A percentile compares a stretch with the other conserved stretches of the same genome.
Evolutionary conservation across 345 rosid species (phyloP).

Genomic region (Eucalyptus lansdowneana): DNA sequence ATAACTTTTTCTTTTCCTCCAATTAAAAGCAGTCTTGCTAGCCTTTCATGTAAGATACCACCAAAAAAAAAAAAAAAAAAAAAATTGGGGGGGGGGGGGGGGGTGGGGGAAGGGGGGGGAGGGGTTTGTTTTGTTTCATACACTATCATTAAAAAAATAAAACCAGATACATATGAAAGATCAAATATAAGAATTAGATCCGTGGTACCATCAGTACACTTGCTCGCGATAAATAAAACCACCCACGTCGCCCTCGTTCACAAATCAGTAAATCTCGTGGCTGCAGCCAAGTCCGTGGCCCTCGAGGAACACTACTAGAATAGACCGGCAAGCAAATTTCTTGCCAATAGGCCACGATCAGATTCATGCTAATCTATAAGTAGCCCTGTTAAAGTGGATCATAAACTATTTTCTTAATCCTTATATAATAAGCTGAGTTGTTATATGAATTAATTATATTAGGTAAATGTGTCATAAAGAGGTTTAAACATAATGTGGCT

Average conservation of each 20-base stretch:
- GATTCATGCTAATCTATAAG: background rate
- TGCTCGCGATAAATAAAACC: background rate
- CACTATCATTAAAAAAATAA: too few species aligned
- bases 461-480: background rate
- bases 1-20: background rate
- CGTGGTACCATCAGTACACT: background rate
- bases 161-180: background rate
- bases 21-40: background rate
- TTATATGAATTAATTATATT: too few species aligned
- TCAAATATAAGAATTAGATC: background rate
- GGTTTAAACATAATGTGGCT: too few species aligned
- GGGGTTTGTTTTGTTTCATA: too few species aligned
- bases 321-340: conserved; percentile 10
- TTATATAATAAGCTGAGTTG: too few species aligned
- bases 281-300: conserved; percentile 9
- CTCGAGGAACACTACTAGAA: conserved; percentile 8
- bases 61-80: too few species aligned
- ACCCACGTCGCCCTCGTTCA: background rate
- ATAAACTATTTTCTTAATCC: too few species aligned
- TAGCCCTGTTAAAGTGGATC: conserved; percentile 3
- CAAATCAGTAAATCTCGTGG: background rate
- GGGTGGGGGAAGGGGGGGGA: too few species aligned
- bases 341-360: conserved; percentile 8
- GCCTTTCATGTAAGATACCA: background rate
- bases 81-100: too few species aligned